Base-by-base conservation (phyloP, 2,329 filamentous ascomycete species). In the Ceratocystis diversiconidia region DNA sequence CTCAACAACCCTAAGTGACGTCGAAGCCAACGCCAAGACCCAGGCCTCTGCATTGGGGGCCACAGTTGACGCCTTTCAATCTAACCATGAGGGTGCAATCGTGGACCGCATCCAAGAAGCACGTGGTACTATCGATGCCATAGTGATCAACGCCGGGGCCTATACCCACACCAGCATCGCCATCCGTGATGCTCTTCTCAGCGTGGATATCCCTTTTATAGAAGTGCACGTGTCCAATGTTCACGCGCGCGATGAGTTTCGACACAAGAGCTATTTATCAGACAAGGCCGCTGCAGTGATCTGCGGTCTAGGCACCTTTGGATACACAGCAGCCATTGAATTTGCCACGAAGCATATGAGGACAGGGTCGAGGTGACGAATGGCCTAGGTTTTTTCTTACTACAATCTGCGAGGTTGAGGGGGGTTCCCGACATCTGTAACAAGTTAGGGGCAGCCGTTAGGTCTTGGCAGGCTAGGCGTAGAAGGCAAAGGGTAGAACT, bases 201-300 rank as follows among this genome's bases (percentile, higher is more conserved):
- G 83, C 3, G 85, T 89, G 0, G 78, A 78, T 5, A 84, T 90
- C 25, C 88, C 88, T 0, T 92, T 91, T 70, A 78, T 92, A 60
- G 89, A 92, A 75, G 74, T 90, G n/a, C 88, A 92, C 73, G 80
- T 91, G 43, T 85, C 79, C 65, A 92, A 92, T 73, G 82, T 91
- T 1, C 87, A 92, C 73, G 81, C 83, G 36, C 75, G 89, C 7
- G 89, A 92, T 75, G 71, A 78, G 1, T 92, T 83, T 71, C 78
- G 88, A 64, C 81, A 84, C 69, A 84, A 87, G 69, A 89, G 85
- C 69, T 90, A 87, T 71, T 76, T 92, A 69, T 85, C 82, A 70
- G 88, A 92, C 73, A 91, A 90, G 77, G 88, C 88, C 0, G 80
- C 82, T 30, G 88, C 84, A 0, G 84, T 91, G 7, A 85, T 92